Base-by-base conservation (phyloP, 1,139 yeast genomes). In the Sugiyamaella paludigena region DNA sequence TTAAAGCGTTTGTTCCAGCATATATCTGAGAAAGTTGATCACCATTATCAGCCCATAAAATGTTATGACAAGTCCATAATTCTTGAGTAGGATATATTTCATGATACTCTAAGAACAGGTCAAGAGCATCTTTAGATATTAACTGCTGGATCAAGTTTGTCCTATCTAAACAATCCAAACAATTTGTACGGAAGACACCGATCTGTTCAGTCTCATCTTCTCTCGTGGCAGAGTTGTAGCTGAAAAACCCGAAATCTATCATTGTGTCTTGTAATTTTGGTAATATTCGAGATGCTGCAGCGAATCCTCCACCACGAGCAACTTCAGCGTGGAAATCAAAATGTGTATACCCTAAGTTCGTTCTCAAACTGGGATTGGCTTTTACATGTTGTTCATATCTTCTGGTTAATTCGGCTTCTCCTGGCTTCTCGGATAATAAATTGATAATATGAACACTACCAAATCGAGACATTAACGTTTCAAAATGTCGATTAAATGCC, bases 11-110 rank as follows among this genome's bases (percentile, higher is more conserved):
- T 0, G 98, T 94, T 6, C 98, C 98, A 0, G 98, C 92, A 65
- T 94, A 94, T 28, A 92, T 92, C 65, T 89, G 97, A 1, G 98
- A 89, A 8, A 94, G 80, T 53, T 94, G 96, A 68, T 94, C 98
- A 41, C 98, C 99, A 66, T 92, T 91, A 67, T 94, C 97, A 0
- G 98, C 99, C 98, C 98, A 94, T 19, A 92, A 70, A 3, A 84
- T 74, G 59, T 89, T 87, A 62, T 91, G 97, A 52, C 78, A 81
- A 36, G 69, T 65, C 64, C 82, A 75, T 39, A 87, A 69, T 16
- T 82, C 92, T 8, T 68, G 59, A 7, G 62, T 58, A 24, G 70
- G 70, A 29, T 64, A 66, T 50, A 69, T 68, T 45, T 68, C 64
- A 48, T 77, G 75, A 59, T 80, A 84, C 47, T 75, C 77, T 40